A percentile compares a stretch with the other conserved stretches of the same genome.
phyloP scores from a whole-genome alignment of 1,284 basidiomycete species.

The Apiotrichum siamense region DNA sequence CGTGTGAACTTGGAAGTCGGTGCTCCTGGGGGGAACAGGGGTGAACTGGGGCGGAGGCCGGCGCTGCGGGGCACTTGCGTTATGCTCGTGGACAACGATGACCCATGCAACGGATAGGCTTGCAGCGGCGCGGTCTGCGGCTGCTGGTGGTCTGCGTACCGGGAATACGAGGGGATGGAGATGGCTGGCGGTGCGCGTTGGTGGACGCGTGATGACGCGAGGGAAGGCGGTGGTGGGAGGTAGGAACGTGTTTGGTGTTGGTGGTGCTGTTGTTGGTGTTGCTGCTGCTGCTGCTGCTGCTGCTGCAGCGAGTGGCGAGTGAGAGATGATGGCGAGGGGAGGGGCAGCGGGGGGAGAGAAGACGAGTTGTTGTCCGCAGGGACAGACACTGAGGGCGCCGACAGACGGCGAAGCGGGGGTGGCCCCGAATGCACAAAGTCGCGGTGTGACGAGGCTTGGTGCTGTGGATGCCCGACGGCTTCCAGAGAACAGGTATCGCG shows the following conservation, averaged over 20 bases:
- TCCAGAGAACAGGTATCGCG: not conserved
- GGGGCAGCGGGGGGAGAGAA: not conserved
- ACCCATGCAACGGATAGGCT: not conserved
- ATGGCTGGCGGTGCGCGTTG: conserved; percentile 1
- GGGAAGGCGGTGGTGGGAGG: conserved; percentile 1
- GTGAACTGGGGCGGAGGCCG: not conserved
- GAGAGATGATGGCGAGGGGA: not conserved
- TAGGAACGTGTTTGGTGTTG: too few species aligned
- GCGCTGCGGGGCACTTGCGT: conserved; percentile 4
- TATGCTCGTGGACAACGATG: not conserved
- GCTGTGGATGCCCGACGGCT: not conserved
- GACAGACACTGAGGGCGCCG: not conserved
- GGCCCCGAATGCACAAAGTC: conserved; percentile 2
- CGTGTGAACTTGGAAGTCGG: not conserved
- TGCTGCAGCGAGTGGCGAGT: not conserved
- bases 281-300: not conserved
- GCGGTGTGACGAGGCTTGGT: not conserved
- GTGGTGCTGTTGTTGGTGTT: not conserved
- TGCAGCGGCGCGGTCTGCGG: conserved; percentile 1
- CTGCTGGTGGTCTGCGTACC: conserved; percentile 2
- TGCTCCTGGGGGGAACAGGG: not conserved
- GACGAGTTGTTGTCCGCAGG: not conserved
- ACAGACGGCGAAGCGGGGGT: not conserved
- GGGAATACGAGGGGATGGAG: conserved; percentile 1
- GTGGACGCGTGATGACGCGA: not conserved